phyloP scores from a whole-genome alignment of 257 asterid genomes.

The Solanum pennellii region DNA sequence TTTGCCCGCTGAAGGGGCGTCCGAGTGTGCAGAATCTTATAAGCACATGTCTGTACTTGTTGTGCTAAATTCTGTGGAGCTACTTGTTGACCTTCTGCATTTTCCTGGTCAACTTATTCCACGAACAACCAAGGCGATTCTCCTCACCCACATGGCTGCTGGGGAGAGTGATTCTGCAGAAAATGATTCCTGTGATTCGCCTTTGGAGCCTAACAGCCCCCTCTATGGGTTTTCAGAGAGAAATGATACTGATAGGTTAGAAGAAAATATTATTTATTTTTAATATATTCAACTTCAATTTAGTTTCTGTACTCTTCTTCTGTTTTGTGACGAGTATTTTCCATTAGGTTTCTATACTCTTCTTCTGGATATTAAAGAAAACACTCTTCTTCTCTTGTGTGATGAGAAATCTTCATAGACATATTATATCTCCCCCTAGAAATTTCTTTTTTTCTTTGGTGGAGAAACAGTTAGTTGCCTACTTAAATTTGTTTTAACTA shows the following conservation, averaged over 20 bases:
- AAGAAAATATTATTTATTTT: neutral
- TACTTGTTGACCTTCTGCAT: constrained; percentile 74
- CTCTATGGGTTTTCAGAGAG: constrained; percentile 74
- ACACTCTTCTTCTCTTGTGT: neutral
- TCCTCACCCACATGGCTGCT: constrained; percentile 78
- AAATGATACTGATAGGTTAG: constrained; percentile 67
- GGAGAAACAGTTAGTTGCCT: neutral
- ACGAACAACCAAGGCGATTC: constrained; percentile 63
- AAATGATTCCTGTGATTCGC: constrained; percentile 98
- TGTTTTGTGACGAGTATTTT: neutral
- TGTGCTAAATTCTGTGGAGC: constrained; percentile 66
- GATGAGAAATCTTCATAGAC: neutral
- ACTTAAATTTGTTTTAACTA: neutral
- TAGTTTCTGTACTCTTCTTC: neutral
- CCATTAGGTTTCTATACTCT: neutral
- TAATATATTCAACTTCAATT: neutral
- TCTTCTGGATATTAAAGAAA: neutral
- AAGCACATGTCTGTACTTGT: constrained; percentile 89
- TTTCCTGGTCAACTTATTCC: constrained; percentile 91
- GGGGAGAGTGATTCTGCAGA: constrained; percentile 99
- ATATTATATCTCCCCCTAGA: neutral
- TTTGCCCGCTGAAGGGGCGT: constrained; percentile 71
- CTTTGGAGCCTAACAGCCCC: constrained; percentile 96
- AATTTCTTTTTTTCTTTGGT: neutral
- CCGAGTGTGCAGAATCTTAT: constrained; percentile 74